A percentile compares a stretch with the other conserved stretches of the same genome.
These are phyloP conservation scores for Sugiyamaella japonica DNA, from an alignment of 1,139 yeast genomes.

Conservation along the genomic window DNA sequence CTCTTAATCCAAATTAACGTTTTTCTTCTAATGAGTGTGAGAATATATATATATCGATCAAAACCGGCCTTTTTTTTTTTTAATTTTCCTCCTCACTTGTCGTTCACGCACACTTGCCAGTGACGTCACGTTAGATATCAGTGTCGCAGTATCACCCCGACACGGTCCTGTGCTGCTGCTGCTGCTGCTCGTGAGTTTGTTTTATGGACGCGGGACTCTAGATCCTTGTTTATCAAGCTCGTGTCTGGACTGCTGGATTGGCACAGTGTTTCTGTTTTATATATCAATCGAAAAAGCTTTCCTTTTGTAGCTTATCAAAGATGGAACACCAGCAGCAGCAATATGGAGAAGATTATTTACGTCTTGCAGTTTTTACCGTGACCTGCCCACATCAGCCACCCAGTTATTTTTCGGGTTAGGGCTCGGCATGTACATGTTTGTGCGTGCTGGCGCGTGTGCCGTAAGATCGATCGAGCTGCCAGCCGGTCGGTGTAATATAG, in stretches of 20 bases:
- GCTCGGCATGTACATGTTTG: too few species aligned
- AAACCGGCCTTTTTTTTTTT: background rate
- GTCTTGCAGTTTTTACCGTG: background rate
- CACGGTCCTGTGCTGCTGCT: background rate
- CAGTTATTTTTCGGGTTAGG: background rate
- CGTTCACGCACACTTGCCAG: constrained; percentile 7
- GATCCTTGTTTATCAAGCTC: too few species aligned
- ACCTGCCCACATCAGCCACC: background rate
- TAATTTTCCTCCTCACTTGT: background rate
- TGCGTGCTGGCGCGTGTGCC: too few species aligned
- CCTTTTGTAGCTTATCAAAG: background rate
- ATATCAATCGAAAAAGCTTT: background rate
- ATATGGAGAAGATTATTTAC: background rate
- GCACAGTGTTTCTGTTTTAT: background rate
- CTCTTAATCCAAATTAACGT: background rate
- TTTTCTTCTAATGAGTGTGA: background rate
- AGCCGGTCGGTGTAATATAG: too few species aligned
- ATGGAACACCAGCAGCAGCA: background rate
- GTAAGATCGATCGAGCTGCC: too few species aligned
- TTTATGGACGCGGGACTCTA: too few species aligned
- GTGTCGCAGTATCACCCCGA: background rate
- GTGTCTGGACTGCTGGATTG: background rate
- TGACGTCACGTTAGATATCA: constrained; percentile 9
- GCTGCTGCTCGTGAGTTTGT: too few species aligned
- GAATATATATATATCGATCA: too few species aligned